Conservation (phyloP, 345 rosid genomes). For the Noccaea bulbosa region DNA sequence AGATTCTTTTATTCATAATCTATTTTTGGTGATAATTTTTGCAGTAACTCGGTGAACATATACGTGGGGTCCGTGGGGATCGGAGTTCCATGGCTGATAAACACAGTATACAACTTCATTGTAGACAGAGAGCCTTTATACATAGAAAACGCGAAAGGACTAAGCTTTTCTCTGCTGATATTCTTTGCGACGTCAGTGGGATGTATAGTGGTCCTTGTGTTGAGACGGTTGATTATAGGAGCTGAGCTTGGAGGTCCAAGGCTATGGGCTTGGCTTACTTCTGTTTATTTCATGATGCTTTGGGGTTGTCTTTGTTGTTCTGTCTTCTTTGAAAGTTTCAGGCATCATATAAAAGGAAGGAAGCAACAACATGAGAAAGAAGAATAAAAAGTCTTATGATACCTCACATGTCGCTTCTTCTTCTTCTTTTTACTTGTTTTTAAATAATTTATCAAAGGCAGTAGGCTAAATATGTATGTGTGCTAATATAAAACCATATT, state of each 20-base stretch:
- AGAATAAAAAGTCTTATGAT: background rate
- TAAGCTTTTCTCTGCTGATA: slow-evolving; percentile 79
- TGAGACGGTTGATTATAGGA: slow-evolving; percentile 70
- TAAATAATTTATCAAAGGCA: slow-evolving; percentile 16
- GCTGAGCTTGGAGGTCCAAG: slow-evolving; percentile 93
- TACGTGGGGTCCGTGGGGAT: slow-evolving; percentile 94
- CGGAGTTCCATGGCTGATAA: slow-evolving; percentile 93
- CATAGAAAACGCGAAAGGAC: slow-evolving; percentile 67
- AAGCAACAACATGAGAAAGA: slow-evolving; percentile 7
- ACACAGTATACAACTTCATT: slow-evolving; percentile 78
- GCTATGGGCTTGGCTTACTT: slow-evolving; percentile 88
- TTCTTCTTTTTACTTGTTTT: background rate
- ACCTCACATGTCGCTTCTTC: background rate
- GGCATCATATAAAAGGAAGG: slow-evolving; percentile 54
- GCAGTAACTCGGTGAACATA: slow-evolving; percentile 92
- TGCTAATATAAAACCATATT: background rate
- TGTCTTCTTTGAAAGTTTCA: slow-evolving; percentile 72
- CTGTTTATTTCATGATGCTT: slow-evolving; percentile 66
- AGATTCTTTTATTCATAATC: too few species aligned
- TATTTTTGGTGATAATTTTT: too few species aligned
- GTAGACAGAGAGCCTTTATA: slow-evolving; percentile 66
- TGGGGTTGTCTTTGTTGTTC: slow-evolving; percentile 75
- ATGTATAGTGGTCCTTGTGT: slow-evolving; percentile 76
- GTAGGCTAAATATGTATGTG: slow-evolving; percentile 5
- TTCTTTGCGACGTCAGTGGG: slow-evolving; percentile 80